Conservation (phyloP, 345 rosid species). For the Populus tremula region DNA sequence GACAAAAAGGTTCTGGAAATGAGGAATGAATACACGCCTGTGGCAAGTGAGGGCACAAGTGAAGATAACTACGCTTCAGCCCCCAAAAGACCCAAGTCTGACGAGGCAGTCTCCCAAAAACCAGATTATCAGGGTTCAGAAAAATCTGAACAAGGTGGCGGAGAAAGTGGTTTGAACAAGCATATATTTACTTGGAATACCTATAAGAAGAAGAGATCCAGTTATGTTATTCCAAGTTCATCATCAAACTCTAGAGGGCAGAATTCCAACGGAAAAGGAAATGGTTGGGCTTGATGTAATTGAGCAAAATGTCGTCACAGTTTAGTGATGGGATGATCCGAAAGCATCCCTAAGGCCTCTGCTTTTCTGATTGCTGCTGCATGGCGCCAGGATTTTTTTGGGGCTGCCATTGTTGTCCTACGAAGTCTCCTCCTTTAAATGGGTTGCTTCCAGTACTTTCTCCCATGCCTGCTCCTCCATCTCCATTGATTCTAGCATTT, state of each 20-base stretch:
- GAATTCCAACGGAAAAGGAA: constrained; percentile 61
- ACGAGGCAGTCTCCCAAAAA: constrained; percentile 23
- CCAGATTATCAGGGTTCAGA: constrained; percentile 34
- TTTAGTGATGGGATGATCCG: neutral
- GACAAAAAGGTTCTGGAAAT: constrained; percentile 28
- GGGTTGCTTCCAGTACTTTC: neutral
- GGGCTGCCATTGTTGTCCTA: neutral
- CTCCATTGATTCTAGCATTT: neutral
- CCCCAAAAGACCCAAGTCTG: constrained; percentile 34
- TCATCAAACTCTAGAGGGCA: constrained; percentile 79
- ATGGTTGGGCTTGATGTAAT: constrained; percentile 27
- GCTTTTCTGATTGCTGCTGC: neutral
- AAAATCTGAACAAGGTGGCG: constrained; percentile 38
- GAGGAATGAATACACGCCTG: constrained; percentile 36
- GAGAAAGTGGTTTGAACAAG: constrained; percentile 38
- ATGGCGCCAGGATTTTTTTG: neutral
- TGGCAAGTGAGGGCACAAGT: constrained; percentile 64
- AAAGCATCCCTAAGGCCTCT: neutral
- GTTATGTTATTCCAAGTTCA: constrained; percentile 54
- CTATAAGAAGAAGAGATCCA: constrained; percentile 84
- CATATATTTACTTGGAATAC: constrained; percentile 68
- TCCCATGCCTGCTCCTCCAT: neutral
- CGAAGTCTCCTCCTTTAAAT: neutral
- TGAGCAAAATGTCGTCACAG: neutral
- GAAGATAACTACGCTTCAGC: constrained; percentile 52